Evolutionary conservation across 768 basidiomycete genomes (phyloP), one percentile per base, ranked within the genome.

Genomic region (Saitozyma sp.): DNA sequence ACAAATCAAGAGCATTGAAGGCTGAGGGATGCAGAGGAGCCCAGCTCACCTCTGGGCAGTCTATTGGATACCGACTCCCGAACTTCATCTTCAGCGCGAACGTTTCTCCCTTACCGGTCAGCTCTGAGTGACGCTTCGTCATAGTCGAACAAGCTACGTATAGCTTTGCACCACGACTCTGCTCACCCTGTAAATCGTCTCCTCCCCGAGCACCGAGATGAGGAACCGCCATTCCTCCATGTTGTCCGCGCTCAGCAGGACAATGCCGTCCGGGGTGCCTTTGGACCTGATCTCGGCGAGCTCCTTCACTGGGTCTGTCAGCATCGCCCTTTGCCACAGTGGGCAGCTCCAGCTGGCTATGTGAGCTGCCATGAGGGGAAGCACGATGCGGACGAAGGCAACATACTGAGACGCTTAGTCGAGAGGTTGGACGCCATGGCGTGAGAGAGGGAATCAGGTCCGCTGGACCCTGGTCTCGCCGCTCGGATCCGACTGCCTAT

Each of bases 261-360:
- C 29, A 4, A 78, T 76, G 3, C 77, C 77, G 13, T 56, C 59
- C 11, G 77, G 75, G 13, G 73, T 75, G 9, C 75, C 75, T 51
- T 73, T 71, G 9, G 57, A 50, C 9, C 70, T 57, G 62, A 78
- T 72, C n/a, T 73, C 70, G 11, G 57, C 45, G 7, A 78, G 68
- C 61, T 78, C 77, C 54, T 78, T 78, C 67, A 71, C 75, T 76
- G 46, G 51, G 29, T 29, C 29, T 29, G 29, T 29, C 29, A 29
- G 29, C 29, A 29, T 29, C 29, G 29, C 29, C 29, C 5, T 29
- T 29, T 5, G 29, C n/a, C n/a, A 29, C 2, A 29, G 5, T 2
- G 29, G 29, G 5, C 29, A 29, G 29, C 29, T 29, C 29, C 29
- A 29, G 5, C 2, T 29, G 29, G 2, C 29, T 29, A 29, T 29